phyloP scores from a whole-genome alignment of 495 filamentous ascomycete genomes.

The Glarea lozoyensis region DNA sequence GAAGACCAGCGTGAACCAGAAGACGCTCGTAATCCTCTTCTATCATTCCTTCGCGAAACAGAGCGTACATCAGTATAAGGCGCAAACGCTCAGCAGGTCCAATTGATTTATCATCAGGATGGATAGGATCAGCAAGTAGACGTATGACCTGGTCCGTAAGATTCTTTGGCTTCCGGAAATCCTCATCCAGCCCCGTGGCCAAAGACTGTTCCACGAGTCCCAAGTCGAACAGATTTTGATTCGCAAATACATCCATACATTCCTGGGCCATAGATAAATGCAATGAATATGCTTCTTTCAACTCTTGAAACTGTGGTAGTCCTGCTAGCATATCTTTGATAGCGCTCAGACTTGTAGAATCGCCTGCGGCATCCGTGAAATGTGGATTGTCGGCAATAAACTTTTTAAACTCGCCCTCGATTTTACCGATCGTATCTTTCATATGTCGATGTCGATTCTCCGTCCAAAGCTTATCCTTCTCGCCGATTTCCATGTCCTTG shows the following conservation, averaged over 20 bases:
- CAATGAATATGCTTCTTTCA: constrained; percentile 90
- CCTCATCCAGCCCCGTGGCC: constrained; percentile 88
- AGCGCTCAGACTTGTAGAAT: constrained; percentile 68
- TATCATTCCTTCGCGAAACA: constrained; percentile 84
- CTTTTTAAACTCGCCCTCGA: constrained; percentile 85
- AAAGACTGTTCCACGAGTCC: constrained; percentile 77
- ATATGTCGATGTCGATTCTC: constrained; percentile 91
- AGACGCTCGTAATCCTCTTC: constrained; percentile 77
- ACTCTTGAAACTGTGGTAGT: constrained; percentile 85
- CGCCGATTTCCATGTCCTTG: constrained; percentile 84
- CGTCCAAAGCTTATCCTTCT: constrained; percentile 89
- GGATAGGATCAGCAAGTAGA: no score
- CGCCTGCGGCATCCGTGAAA: constrained; percentile 64
- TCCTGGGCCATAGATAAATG: constrained; percentile 98
- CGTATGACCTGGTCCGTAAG: constrained; percentile 78
- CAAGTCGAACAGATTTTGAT: constrained; percentile 75
- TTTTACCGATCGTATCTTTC: constrained; percentile 92
- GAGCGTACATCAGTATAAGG: constrained; percentile 73
- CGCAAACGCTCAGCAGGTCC: constrained; percentile 66
- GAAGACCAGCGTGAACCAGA: constrained; percentile 73
- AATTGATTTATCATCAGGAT: constrained; percentile 73
- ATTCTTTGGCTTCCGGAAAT: constrained; percentile 83
- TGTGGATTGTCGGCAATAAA: constrained; percentile 92
- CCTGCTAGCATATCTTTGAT: constrained; percentile 97
- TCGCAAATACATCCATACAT: constrained; percentile 86